Conservation (phyloP, 192 early-diverging fungal genomes). For the Coemansia sp. region DNA sequence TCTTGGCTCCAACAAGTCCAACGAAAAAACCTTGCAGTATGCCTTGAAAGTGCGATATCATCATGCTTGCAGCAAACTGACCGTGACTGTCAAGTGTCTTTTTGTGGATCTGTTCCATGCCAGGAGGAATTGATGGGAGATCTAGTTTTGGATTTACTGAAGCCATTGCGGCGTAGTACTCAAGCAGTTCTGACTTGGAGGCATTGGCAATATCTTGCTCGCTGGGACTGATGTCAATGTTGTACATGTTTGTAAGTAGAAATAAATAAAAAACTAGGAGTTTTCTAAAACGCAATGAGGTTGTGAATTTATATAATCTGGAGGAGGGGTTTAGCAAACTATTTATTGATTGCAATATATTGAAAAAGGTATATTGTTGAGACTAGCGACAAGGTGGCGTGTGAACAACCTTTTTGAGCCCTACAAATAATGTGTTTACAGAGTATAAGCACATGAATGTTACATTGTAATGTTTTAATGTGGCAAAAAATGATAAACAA, state of each 20-base stretch:
- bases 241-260: neutral
- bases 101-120: conserved; percentile 13
- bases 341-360: too few relatives aligned
- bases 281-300: neutral
- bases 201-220: conserved; percentile 14
- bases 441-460: neutral
- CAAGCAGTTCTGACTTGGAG: conserved; percentile 13
- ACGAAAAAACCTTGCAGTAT: conserved; percentile 53
- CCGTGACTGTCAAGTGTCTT: conserved; percentile 12
- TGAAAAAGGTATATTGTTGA: too few relatives aligned
- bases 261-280: neutral
- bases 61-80: conserved; percentile 26
- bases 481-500: too few relatives aligned
- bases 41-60: conserved; percentile 54
- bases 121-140: conserved; percentile 21
- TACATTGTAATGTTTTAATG: neutral
- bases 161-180: conserved; percentile 23
- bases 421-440: neutral
- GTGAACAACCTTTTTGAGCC: neutral
- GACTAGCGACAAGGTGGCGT: too few relatives aligned
- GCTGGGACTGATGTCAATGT: conserved; percentile 4
- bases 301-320: neutral
- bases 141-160: conserved; percentile 29
- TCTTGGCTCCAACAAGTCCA: conserved; percentile 48
- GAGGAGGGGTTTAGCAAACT: too few relatives aligned